A percentile compares a stretch with the other conserved stretches of the same genome.
Evolutionary conservation across 495 filamentous ascomycete species (phyloP).

Genomic region (Rusavskia elegans): DNA sequence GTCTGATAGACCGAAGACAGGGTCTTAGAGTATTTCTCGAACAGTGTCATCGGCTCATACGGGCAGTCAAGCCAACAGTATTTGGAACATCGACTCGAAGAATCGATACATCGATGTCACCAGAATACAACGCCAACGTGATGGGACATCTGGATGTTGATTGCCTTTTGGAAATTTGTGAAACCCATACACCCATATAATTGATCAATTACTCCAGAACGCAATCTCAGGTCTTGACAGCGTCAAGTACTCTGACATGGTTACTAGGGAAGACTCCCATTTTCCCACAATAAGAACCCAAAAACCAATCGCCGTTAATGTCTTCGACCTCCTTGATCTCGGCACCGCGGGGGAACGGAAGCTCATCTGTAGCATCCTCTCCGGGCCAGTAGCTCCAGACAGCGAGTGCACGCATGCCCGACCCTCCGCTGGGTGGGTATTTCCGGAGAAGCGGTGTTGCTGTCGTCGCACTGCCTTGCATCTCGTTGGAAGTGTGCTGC

Average conservation of each 20-base stretch:
- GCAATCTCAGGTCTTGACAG: not conserved
- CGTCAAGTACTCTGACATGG: conserved; percentile 41
- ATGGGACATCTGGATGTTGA: too few species aligned
- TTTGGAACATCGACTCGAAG: too few species aligned
- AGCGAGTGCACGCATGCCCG: conserved; percentile 44
- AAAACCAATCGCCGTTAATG: conserved; percentile 76
- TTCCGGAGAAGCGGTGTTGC: conserved; percentile 8
- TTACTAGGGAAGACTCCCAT: conserved; percentile 61
- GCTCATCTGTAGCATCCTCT: conserved; percentile 42
- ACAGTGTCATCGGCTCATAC: too few species aligned
- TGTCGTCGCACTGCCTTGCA: not conserved
- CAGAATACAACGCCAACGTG: too few species aligned
- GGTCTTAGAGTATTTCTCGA: too few species aligned
- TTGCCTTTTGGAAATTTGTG: too few species aligned
- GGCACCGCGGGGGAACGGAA: conserved; percentile 67
- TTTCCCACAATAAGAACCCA: conserved; percentile 61
- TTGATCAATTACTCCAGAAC: too few species aligned
- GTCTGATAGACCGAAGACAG: too few species aligned
- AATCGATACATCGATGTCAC: too few species aligned
- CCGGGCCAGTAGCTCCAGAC: conserved; percentile 59
- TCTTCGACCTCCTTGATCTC: conserved; percentile 67
- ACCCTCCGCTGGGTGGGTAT: conserved; percentile 58
- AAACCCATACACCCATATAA: too few species aligned
- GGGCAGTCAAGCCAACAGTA: too few species aligned
- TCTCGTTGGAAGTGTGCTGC: not conserved